phyloP scores from a whole-genome alignment of 768 basidiomycete genomes.

The Lanmaoa rubissima region DNA sequence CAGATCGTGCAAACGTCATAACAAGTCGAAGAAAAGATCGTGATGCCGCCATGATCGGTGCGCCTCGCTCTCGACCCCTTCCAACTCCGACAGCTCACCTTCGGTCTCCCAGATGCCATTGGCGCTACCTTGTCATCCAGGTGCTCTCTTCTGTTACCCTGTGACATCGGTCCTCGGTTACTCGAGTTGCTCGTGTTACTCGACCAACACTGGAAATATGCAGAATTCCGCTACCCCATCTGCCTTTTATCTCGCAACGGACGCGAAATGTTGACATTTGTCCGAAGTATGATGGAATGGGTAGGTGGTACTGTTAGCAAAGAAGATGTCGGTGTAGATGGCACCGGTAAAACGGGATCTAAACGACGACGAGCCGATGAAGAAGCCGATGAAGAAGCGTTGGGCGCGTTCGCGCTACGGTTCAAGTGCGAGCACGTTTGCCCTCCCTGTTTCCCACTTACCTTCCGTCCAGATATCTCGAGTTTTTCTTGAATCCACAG shows the following conservation, averaged over 20 bases:
- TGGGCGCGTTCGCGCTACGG: conserved; percentile 82
- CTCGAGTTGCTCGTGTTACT: conserved; percentile 93
- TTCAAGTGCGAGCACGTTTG: conserved; percentile 66
- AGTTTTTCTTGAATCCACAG: conserved; percentile 84
- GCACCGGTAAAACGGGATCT: conserved; percentile 50
- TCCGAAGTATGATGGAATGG: conserved; percentile 98
- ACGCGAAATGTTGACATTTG: conserved; percentile 90
- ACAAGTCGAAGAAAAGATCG: conserved; percentile 88
- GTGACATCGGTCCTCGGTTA: conserved; percentile 91
- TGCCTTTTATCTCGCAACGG: conserved; percentile 92
- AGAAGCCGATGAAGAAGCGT: conserved; percentile 76
- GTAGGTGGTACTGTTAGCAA: conserved; percentile 93
- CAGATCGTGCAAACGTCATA: conserved; percentile 76
- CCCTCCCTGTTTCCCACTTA: conserved; percentile 2
- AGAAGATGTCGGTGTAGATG: conserved; percentile 85
- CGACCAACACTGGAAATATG: conserved; percentile 97
- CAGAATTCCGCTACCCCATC: conserved; percentile 79
- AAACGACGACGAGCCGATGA: conserved; percentile 59
- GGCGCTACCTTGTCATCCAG: conserved; percentile 79
- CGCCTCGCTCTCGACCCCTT: conserved; percentile 13
- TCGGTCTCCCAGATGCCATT: conserved; percentile 64
- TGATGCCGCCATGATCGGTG: conserved; percentile 85
- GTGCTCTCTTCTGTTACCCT: conserved; percentile 85
- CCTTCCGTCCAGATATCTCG: conserved; percentile 65
- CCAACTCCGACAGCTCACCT: neutral